phyloP scores from a whole-genome alignment of 495 filamentous ascomycete species.

The Emericellopsis terricola region DNA sequence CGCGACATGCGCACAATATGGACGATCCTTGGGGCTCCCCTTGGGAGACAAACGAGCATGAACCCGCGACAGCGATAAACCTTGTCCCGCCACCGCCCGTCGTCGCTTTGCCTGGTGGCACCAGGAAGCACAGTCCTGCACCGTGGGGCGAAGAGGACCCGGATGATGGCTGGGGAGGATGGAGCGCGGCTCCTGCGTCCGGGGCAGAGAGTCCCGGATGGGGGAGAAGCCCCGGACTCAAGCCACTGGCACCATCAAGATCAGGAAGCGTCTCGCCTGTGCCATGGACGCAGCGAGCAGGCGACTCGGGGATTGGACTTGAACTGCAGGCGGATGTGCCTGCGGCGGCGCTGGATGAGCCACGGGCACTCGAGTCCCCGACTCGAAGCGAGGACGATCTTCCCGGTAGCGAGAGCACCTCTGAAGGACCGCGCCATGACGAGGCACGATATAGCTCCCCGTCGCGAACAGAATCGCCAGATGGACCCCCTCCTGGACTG shows the following conservation, averaged over 20 bases:
- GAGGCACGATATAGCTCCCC: neutral
- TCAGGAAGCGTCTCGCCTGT: constrained; percentile 1
- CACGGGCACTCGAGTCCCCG: too few species aligned
- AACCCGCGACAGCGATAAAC: neutral
- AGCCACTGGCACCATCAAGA: neutral
- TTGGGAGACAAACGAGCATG: constrained; percentile 1
- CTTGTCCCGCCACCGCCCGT: constrained; percentile 1
- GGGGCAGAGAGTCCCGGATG: constrained; percentile 1
- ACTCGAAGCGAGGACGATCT: too few species aligned
- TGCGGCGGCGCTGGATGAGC: too few species aligned
- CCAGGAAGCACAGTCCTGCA: neutral
- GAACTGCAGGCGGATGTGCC: neutral
- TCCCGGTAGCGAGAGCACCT: too few species aligned
- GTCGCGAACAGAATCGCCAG: neutral
- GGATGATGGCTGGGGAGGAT: constrained; percentile 1
- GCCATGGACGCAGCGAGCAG: neutral
- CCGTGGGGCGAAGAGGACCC: neutral
- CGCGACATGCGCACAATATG: constrained; percentile 3
- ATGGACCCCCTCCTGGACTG: neutral
- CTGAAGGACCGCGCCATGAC: too few species aligned
- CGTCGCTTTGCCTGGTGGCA: too few species aligned
- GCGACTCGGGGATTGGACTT: neutral
- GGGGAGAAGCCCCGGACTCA: constrained; percentile 2
- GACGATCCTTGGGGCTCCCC: constrained; percentile 6
- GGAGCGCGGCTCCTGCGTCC: constrained; percentile 1